phyloP scores from a whole-genome alignment of 2,329 filamentous ascomycete genomes.

The Claviceps humidiphila region DNA sequence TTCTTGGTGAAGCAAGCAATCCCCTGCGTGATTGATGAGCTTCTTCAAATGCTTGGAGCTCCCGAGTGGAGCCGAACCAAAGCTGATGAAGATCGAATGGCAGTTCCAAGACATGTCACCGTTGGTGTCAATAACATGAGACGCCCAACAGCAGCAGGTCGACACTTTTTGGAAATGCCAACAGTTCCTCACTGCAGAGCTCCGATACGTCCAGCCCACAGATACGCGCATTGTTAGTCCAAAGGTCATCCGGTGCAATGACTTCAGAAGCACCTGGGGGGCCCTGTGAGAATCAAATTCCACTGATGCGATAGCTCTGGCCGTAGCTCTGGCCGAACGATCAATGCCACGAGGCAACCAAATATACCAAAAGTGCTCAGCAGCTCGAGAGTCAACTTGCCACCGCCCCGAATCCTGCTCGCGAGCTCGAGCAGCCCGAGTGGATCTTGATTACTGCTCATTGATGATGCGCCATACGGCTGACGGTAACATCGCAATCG shows the following conservation, averaged over 20 bases:
- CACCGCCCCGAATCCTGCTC: constrained; percentile 48
- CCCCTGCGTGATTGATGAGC: too few species aligned
- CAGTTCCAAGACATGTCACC: too few species aligned
- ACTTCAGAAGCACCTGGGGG: background rate
- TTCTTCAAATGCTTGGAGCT: background rate
- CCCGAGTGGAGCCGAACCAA: background rate
- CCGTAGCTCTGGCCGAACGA: constrained; percentile 22
- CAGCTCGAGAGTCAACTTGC: constrained; percentile 59
- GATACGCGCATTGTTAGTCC: background rate
- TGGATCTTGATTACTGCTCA: constrained; percentile 50
- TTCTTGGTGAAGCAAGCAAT: background rate
- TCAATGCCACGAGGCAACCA: constrained; percentile 56
- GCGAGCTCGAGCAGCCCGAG: constrained; percentile 62
- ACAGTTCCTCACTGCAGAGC: background rate
- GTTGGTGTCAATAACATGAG: background rate
- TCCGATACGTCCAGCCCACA: background rate
- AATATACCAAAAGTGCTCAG: constrained; percentile 62
- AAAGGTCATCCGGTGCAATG: background rate
- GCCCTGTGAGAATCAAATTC: constrained; percentile 3
- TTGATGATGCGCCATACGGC: background rate
- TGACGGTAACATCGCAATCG: background rate
- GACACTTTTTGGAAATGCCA: background rate
- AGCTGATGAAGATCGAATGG: background rate
- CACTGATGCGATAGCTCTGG: constrained; percentile 11
- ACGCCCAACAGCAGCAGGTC: background rate